A percentile compares a stretch with the other conserved stretches of the same genome.
Conservation (phyloP, 1,284 basidiomycete genomes). For the Rhodotorula sp. region DNA sequence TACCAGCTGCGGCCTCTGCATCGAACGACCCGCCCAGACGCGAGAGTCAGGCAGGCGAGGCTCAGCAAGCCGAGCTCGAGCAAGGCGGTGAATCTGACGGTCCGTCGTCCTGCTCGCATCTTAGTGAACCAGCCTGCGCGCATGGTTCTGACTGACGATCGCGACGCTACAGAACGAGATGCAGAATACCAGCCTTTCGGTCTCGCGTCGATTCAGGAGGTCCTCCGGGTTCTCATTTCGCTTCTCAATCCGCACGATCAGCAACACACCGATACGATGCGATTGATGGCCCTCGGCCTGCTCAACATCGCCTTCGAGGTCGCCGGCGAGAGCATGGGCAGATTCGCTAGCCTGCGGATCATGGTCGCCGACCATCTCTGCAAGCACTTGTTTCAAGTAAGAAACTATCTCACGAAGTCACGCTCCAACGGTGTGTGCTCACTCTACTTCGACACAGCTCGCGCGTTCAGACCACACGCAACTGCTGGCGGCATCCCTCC, state of each 20-base stretch:
- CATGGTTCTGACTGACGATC: neutral
- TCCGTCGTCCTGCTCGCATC: neutral
- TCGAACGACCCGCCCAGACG: too few species aligned
- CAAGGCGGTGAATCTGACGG: slow-evolving; percentile 25
- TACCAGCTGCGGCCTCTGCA: slow-evolving; percentile 43
- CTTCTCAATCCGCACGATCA: slow-evolving; percentile 92
- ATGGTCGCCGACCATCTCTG: slow-evolving; percentile 85
- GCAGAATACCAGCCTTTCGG: slow-evolving; percentile 60
- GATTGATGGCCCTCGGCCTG: slow-evolving; percentile 81
- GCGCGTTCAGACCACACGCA: slow-evolving; percentile 81
- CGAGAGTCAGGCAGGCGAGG: neutral
- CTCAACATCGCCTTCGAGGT: slow-evolving; percentile 88
- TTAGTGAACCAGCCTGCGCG: slow-evolving; percentile 26
- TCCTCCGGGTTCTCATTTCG: slow-evolving; percentile 89
- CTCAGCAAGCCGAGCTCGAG: slow-evolving; percentile 13
- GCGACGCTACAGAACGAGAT: neutral
- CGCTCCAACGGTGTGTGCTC: slow-evolving; percentile 1
- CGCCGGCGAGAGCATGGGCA: slow-evolving; percentile 66
- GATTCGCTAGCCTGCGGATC: slow-evolving; percentile 65
- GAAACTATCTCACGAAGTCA: neutral
- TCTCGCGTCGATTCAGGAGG: slow-evolving; percentile 86
- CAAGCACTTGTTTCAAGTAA: slow-evolving; percentile 78
- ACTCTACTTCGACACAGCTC: slow-evolving; percentile 56
- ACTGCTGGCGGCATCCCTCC: slow-evolving; percentile 75
- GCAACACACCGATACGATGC: slow-evolving; percentile 93